These are phyloP conservation scores for Castanospermum australe DNA, from an alignment of 306 rosid species.

Conservation along the genomic window DNA sequence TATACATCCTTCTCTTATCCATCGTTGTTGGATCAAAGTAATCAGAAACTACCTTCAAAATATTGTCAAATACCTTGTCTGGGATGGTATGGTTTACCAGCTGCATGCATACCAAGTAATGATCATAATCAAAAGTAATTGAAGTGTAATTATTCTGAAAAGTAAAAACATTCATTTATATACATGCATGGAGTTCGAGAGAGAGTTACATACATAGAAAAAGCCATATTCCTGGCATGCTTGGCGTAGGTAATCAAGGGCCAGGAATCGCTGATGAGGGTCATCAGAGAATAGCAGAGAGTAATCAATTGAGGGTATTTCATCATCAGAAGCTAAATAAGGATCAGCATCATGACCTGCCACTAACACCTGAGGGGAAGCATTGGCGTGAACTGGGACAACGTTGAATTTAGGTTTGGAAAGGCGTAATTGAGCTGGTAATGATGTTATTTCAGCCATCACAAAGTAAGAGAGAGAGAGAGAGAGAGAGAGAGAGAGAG, in stretches of 20 bases:
- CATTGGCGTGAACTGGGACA: neutral
- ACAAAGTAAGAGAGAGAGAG: neutral
- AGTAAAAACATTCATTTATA: no score
- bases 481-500: no score
- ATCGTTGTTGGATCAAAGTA: constrained; percentile 37
- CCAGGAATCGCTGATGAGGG: neutral
- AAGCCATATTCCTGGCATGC: constrained; percentile 40
- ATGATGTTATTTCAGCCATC: neutral
- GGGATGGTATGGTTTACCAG: constrained; percentile 45
- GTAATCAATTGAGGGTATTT: constrained; percentile 41
- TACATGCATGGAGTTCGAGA: neutral
- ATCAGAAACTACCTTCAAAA: constrained; percentile 30
- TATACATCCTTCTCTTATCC: constrained; percentile 26
- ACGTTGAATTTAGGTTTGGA: neutral
- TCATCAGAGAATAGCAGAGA: constrained; percentile 25
- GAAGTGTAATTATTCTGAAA: no score
- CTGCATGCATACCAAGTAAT: constrained; percentile 26
- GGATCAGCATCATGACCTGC: neutral
- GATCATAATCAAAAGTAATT: no score
- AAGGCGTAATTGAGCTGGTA: neutral
- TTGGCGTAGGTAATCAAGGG: constrained; percentile 23
- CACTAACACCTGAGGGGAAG: neutral
- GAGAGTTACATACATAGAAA: constrained; percentile 36
- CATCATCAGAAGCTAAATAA: constrained; percentile 32
- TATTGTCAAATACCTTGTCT: constrained; percentile 14